phyloP scores from a whole-genome alignment of 805 yeast species.

The Barnettozyma salicaria region DNA sequence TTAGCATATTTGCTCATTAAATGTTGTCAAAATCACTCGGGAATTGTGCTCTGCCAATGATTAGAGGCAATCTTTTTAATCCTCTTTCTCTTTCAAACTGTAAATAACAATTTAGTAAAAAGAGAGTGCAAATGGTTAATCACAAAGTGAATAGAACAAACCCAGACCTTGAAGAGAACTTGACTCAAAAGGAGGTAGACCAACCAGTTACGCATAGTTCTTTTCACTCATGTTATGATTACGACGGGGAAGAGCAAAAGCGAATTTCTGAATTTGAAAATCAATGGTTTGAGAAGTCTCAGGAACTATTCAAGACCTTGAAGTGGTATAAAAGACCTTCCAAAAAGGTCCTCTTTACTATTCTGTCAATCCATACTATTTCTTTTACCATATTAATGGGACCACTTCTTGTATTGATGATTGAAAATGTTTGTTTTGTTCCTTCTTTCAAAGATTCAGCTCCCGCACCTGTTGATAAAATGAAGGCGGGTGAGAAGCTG shows the following conservation, averaged over 20 bases:
- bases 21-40: no score
- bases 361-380: conserved; percentile 13
- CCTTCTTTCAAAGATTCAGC: not conserved
- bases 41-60: no score
- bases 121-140: not conserved
- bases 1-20: no score
- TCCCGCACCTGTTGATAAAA: not conserved
- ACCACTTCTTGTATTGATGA: conserved; percentile 16
- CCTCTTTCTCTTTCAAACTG: no score
- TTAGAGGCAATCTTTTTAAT: not conserved
- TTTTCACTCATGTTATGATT: not conserved
- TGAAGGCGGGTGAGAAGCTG: not conserved
- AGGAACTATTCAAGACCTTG: not conserved
- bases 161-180: not conserved
- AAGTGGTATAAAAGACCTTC: conserved; percentile 18
- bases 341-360: conserved; percentile 11
- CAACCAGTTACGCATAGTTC: not conserved
- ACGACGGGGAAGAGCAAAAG: not conserved
- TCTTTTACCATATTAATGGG: conserved; percentile 17
- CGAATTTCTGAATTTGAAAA: conserved; percentile 6
- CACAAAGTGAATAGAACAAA: not conserved
- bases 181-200: not conserved
- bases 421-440: conserved; percentile 13
- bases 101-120: no score
- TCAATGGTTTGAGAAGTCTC: conserved; percentile 11